Evolutionary conservation across 202 grass and related monocot genomes (phyloP).

Genomic region (Panicum virgatum): DNA sequence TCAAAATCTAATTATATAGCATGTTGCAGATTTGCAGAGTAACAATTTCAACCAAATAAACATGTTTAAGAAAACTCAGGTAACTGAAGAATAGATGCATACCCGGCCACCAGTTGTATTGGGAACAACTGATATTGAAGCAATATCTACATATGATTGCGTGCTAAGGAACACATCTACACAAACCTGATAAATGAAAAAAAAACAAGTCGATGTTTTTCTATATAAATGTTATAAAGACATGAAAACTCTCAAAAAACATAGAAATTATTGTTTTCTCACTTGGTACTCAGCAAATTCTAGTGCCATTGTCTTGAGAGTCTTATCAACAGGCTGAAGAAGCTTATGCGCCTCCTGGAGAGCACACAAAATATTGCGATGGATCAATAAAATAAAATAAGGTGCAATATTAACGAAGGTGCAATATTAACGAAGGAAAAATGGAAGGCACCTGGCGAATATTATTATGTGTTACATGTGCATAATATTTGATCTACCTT

Average conservation of each 20-base stretch:
- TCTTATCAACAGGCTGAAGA: slow-evolving; percentile 77
- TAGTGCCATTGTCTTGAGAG: slow-evolving; percentile 83
- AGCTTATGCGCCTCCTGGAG: slow-evolving; percentile 79
- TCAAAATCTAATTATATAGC: neutral
- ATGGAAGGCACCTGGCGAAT: neutral
- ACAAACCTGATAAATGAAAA: slow-evolving; percentile 62
- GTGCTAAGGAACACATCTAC: slow-evolving; percentile 84
- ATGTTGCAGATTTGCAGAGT: slow-evolving; percentile 13
- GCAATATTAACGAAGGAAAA: neutral
- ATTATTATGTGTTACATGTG: neutral
- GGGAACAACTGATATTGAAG: slow-evolving; percentile 81
- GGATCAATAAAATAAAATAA: neutral
- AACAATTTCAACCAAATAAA: neutral
- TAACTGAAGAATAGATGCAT: slow-evolving; percentile 30
- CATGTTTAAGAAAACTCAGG: neutral
- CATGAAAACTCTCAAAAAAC: neutral
- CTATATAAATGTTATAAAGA: slow-evolving; percentile 21
- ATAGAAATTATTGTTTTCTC: slow-evolving; percentile 19
- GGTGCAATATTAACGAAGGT: too few relatives aligned
- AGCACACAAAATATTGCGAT: slow-evolving; percentile 15
- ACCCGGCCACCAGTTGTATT: slow-evolving; percentile 83
- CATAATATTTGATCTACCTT: slow-evolving; percentile 39
- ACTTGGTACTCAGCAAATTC: slow-evolving; percentile 96
- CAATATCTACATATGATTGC: slow-evolving; percentile 76
- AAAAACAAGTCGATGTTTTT: neutral